A percentile compares a stretch with the other conserved stretches of the same genome.
These are phyloP conservation scores for Eucalyptus brandiana DNA, from an alignment of 345 rosid genomes.

Conservation along the genomic window DNA sequence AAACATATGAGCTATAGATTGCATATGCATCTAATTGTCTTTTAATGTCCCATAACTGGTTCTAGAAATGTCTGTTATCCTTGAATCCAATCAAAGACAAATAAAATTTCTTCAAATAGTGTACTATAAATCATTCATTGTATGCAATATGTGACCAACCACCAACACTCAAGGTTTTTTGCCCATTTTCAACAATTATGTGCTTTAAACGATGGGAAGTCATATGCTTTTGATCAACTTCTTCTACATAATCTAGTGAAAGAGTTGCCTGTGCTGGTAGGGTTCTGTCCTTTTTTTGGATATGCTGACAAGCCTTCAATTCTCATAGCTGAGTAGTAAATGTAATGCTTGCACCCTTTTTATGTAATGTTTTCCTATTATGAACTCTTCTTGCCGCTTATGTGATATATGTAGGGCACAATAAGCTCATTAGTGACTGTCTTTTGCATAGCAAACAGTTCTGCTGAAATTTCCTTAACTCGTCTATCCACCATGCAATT, in stretches of 20 bases:
- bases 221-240: background rate
- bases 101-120: background rate
- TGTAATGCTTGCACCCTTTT: background rate
- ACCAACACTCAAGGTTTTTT: background rate
- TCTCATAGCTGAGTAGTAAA: background rate
- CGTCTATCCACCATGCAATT: background rate
- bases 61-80: background rate
- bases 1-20: background rate
- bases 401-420: background rate
- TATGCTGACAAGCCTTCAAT: background rate
- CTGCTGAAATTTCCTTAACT: background rate
- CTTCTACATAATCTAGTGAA: background rate
- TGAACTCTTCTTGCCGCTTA: background rate
- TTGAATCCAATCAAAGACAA: background rate
- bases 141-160: background rate
- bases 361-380: background rate
- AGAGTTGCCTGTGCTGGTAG: background rate
- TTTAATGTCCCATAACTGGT: background rate
- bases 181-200: background rate
- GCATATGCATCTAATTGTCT: background rate
- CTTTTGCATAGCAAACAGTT: background rate
- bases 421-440: background rate
- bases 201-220: background rate
- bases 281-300: background rate
- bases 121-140: background rate